Evolutionary conservation across 2,329 filamentous ascomycete species (phyloP), one percentile per base, ranked within the genome.

Genomic region (Tolypocladium pustulatum): DNA sequence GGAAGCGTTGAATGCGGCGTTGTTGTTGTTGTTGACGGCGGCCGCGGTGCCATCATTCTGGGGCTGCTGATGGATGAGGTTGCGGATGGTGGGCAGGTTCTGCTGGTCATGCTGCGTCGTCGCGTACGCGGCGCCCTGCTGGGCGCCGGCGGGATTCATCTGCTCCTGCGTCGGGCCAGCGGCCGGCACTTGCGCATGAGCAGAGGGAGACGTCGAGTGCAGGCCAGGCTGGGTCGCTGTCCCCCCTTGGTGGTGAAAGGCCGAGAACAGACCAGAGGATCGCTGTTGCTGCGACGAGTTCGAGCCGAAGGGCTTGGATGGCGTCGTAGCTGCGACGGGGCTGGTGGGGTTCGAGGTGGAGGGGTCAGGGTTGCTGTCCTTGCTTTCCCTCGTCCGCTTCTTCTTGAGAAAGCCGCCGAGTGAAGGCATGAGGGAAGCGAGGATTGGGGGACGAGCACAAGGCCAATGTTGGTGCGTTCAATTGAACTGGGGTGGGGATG

Each of bases 371-470:
- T 86, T 46, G 41, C 41, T 46, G 41, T 46, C 41, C 41, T 46
- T 84, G 71, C 86, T 89, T 80, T 97, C 91, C 85, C 91, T 95
- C 78, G 91, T 96, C 84, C 91, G 88, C 84, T 96, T 96, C 85
- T 96, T 97, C 84, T 97, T 97, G 73, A 97, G 85, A 73, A 97
- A 91, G 76, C 91, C 89, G 80, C 90, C 91, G 81, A 97, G 84
- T 75, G 85, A 90, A 86, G 92, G 94, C 94, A 99, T 97, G 73
- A 22, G 32, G 30, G 61, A 56, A 51, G 54, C 57, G 54, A 58
- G 60, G 57, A 37, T 57, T 27, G 51, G 58, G 55, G 57, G 54
- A 58, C 51, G 37, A 43, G 53, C 27, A 38, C 27, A 43, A 49
- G 34, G 37, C n/a, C 20, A 38, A 52, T 32, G 46, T 34, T 41